These are phyloP conservation scores for Sequoiadendron giganteum DNA, from an alignment of 75 land plant species.

Conservation along the genomic window DNA sequence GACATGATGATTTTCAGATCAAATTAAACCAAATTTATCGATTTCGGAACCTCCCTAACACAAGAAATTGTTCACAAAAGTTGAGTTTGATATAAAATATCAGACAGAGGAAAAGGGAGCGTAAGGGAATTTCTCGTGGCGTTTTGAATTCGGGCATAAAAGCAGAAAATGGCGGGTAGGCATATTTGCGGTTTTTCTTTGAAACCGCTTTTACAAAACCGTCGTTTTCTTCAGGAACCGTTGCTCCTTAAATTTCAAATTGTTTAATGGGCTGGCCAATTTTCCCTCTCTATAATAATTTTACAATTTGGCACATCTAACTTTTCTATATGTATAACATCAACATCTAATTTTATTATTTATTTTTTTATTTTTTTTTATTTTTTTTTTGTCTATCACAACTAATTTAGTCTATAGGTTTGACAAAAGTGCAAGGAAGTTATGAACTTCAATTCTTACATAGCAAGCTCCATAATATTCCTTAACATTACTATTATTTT, in stretches of 20 bases:
- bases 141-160: background rate
- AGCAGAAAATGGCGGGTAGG: background rate
- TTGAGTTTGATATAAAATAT: background rate
- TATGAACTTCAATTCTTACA: too few relatives aligned
- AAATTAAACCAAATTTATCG: background rate
- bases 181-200: background rate
- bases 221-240: background rate
- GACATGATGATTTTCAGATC: constrained; percentile 22
- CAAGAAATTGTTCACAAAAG: background rate
- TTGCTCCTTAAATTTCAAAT: background rate
- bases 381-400: too few relatives aligned
- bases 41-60: background rate
- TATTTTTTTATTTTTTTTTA: too few relatives aligned
- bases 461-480: too few relatives aligned
- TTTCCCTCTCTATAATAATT: too few relatives aligned
- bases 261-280: too few relatives aligned
- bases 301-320: too few relatives aligned
- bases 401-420: too few relatives aligned
- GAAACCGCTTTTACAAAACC: background rate
- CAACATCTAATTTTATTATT: too few relatives aligned
- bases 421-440: too few relatives aligned
- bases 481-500: too few relatives aligned
- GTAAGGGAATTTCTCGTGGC: background rate
- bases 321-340: too few relatives aligned
- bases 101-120: background rate